Percentiles rank a stretch among this genome's conserved stretches.
These are phyloP conservation scores for Wilcoxina mikolae DNA, from an alignment of 495 filamentous ascomycete genomes.

Conservation along the genomic window DNA sequence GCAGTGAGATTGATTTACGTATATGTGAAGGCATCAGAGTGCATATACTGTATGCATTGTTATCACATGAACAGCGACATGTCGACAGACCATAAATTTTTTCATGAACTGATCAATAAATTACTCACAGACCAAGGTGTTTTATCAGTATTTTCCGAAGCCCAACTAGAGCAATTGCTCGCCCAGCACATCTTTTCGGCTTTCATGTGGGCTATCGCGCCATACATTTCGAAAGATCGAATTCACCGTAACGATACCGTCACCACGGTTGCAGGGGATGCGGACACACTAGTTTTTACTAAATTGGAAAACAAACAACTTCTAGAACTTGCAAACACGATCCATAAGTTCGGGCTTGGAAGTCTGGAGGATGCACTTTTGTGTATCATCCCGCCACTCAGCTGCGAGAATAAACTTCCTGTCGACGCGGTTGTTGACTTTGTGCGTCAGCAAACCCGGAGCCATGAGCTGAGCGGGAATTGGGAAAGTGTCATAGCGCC, in stretches of 20 bases:
- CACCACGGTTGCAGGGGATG: background rate
- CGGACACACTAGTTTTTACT: background rate
- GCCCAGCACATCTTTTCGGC: constrained; percentile 18
- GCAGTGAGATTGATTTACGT: background rate
- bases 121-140: background rate
- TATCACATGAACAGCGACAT: background rate
- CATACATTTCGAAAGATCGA: background rate
- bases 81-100: background rate
- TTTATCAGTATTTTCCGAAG: background rate
- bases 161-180: constrained; percentile 8
- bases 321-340: background rate
- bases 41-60: background rate
- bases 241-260: background rate
- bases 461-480: background rate
- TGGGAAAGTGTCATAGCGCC: background rate
- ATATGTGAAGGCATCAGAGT: background rate
- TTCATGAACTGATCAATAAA: too few relatives aligned
- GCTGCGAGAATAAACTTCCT: background rate
- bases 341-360: background rate
- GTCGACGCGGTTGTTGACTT: background rate
- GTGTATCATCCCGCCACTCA: constrained; percentile 2
- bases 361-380: background rate
- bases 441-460: background rate
- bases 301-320: background rate
- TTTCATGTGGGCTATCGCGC: constrained; percentile 14